Base-by-base conservation (phyloP, 495 filamentous ascomycete genomes). In the Darksidea phi region DNA sequence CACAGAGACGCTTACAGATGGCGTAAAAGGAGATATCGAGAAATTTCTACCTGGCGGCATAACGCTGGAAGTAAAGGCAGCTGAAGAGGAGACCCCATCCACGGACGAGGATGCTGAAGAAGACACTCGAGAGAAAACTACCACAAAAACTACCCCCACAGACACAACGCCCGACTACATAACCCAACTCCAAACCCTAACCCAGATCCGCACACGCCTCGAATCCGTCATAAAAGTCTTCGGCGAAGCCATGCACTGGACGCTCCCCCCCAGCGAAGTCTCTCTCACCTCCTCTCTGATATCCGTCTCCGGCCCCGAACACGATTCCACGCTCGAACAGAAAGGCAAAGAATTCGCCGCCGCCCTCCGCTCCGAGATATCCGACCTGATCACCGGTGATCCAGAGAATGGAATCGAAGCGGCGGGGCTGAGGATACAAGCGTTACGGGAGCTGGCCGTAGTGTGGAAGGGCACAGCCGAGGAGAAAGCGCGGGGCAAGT, bases 381-480 rank as follows among this genome's bases (percentile, higher is more conserved):
- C 82, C 1, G 80, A 79, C 42, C 74, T 96, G 4, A 73, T 97
- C 24, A 77, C 82, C 11, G 78, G 78, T 17, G 73, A 73, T 21
- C 69, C 72, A 11, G 67, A 70, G 11, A 75, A 70, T 18, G 75
- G 83, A 77, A 34, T 75, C 89, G 18, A 90, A 54, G 84, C 84
- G 23, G 94, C 93, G 1, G 80, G 80, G 17, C 77, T 76, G 17
- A 80, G 89, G 12, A 83, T 97, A 17, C 83, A 87, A 65, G 82
- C 86, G 67, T 74, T 98, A 24, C 84, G 88, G 59, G 79, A 82
- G 46, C 76, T 96, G 63, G 81, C 82, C 13, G 72, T 73, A 12
- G 85, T 97, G n/a, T 97, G 95, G 89, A 91, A 89, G 68, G 91
- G 91, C 0, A 96, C 95, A 17, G 87, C 88, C 0, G 94, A 97